Evolutionary conservation across 2,329 filamentous ascomycete genomes (phyloP).

Genomic region (Cladosporium sp.): DNA sequence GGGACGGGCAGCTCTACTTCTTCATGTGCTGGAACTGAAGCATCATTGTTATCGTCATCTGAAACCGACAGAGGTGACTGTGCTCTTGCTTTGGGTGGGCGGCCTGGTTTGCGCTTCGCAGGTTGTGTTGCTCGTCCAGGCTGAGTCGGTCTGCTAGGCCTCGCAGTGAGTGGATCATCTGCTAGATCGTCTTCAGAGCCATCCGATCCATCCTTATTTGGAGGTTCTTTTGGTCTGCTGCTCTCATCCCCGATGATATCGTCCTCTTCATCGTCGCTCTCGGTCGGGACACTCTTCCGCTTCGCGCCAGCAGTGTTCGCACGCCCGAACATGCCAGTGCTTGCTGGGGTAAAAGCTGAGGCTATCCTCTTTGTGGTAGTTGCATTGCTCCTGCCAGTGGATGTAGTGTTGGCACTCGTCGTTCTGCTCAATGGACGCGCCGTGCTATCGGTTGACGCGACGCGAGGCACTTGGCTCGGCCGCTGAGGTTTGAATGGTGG

Average conservation of each 20-base stretch:
- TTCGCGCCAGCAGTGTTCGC: background rate
- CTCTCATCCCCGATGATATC: conserved; percentile 9
- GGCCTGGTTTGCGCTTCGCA: conserved; percentile 14
- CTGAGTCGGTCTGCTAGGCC: background rate
- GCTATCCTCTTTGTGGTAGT: background rate
- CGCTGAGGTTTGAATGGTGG: conserved; percentile 31
- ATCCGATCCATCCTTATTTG: background rate
- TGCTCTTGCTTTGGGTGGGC: conserved; percentile 14
- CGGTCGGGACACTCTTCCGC: conserved; percentile 3
- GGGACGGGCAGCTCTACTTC: conserved; percentile 6
- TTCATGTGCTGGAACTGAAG: background rate
- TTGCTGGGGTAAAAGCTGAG: background rate
- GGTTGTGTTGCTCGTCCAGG: conserved; percentile 6
- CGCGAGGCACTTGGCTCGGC: conserved; percentile 24
- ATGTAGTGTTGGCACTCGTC: background rate
- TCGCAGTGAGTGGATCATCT: conserved; percentile 21
- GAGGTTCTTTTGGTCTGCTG: background rate
- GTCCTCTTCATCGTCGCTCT: conserved; percentile 20
- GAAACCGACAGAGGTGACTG: background rate
- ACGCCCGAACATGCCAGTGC: conserved; percentile 6
- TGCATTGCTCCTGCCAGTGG: background rate
- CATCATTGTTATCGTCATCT: conserved; percentile 13
- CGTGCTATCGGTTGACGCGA: conserved; percentile 38
- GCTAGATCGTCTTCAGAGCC: conserved; percentile 22
- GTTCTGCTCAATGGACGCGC: conserved; percentile 3